phyloP scores from a whole-genome alignment of 2,329 filamentous ascomycete genomes.

The Penicillium oxalicum region DNA sequence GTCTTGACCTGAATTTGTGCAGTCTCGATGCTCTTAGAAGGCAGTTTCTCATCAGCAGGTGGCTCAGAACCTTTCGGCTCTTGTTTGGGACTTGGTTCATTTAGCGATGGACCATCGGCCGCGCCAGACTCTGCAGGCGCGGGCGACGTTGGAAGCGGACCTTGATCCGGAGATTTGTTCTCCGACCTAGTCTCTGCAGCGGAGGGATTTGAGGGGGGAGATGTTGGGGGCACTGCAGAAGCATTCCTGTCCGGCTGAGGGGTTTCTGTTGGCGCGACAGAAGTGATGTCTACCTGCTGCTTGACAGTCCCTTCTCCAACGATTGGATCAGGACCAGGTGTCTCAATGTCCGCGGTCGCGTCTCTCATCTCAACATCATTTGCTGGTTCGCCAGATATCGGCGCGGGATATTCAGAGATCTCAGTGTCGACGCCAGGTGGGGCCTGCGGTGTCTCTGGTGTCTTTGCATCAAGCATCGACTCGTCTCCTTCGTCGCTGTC shows the following conservation, averaged over 20 bases:
- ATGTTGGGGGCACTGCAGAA: constrained; percentile 4
- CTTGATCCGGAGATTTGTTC: background rate
- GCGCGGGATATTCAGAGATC: constrained; percentile 12
- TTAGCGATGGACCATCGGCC: background rate
- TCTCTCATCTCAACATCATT: constrained; percentile 20
- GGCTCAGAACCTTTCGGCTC: constrained; percentile 6
- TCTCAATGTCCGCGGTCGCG: constrained; percentile 8
- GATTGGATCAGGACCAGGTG: constrained; percentile 4
- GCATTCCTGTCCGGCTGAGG: constrained; percentile 1
- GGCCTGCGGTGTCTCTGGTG: constrained; percentile 34
- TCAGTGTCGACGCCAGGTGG: constrained; percentile 18
- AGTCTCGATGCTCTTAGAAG: background rate
- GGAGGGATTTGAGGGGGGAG: constrained; percentile 5
- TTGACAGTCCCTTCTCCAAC: background rate
- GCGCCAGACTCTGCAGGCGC: constrained; percentile 1
- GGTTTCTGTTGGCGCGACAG: background rate
- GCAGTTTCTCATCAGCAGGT: background rate
- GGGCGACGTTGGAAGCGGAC: background rate
- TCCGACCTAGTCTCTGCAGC: background rate
- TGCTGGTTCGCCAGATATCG: constrained; percentile 11
- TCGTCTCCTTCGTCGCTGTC: constrained; percentile 49
- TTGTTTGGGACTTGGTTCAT: constrained; percentile 1
- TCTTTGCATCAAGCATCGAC: constrained; percentile 42
- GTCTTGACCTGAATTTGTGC: constrained; percentile 2
- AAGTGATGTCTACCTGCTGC: background rate